phyloP scores from a whole-genome alignment of 2,329 filamentous ascomycete species.

The Amauroascus verrucosus region DNA sequence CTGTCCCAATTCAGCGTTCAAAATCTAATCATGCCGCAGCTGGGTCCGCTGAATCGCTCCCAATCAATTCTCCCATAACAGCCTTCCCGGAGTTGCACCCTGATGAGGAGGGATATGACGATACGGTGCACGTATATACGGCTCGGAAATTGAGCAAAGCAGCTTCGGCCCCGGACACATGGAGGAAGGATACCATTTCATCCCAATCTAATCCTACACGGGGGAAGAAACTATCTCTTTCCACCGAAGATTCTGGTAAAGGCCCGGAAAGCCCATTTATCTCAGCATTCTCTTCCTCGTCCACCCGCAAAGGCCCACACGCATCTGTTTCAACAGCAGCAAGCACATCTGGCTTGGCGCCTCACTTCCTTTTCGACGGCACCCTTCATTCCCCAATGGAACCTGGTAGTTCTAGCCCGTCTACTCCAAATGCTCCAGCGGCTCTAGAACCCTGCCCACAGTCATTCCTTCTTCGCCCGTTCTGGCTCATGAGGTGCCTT shows the following conservation, averaged over 20 bases:
- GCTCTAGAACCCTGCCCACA: slow-evolving; percentile 86
- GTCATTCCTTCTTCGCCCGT: slow-evolving; percentile 80
- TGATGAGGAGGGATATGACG: slow-evolving; percentile 31
- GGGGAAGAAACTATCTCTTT: background rate
- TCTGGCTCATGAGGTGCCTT: slow-evolving; percentile 93
- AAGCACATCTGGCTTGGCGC: slow-evolving; percentile 49
- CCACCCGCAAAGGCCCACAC: slow-evolving; percentile 8
- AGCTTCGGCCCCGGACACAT: slow-evolving; percentile 32
- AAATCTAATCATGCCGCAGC: slow-evolving; percentile 16
- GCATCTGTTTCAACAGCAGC: slow-evolving; percentile 2
- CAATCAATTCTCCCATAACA: slow-evolving; percentile 34
- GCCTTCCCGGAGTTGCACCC: slow-evolving; percentile 36
- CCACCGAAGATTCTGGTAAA: background rate
- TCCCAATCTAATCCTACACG: slow-evolving; percentile 21
- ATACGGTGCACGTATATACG: slow-evolving; percentile 23
- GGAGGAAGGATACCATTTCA: slow-evolving; percentile 61
- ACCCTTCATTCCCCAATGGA: slow-evolving; percentile 59
- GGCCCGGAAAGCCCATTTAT: slow-evolving; percentile 6
- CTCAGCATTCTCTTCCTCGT: slow-evolving; percentile 6
- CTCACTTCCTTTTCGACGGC: slow-evolving; percentile 72
- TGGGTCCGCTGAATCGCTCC: slow-evolving; percentile 28
- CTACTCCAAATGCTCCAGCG: slow-evolving; percentile 56
- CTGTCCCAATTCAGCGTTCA: slow-evolving; percentile 12
- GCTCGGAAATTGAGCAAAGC: slow-evolving; percentile 30
- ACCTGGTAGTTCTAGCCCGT: slow-evolving; percentile 55